Evolutionary conservation across 2,329 filamentous ascomycete genomes (phyloP), one percentile per base, ranked within the genome.

Genomic region (Magnaporthiopsis rhizophila): DNA sequence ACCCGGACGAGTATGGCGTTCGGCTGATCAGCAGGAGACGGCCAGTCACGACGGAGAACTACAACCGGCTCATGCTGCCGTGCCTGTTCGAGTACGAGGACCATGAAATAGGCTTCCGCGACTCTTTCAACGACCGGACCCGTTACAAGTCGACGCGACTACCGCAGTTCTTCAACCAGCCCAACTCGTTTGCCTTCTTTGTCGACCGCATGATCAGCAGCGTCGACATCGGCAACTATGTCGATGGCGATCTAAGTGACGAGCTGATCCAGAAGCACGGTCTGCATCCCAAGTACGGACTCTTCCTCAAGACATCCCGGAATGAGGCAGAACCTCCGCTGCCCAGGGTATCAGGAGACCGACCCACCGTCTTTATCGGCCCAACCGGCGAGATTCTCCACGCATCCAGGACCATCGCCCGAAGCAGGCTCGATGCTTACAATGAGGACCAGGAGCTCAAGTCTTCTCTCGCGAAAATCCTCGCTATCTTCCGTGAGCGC

Each of bases 41-140:
- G 66, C 77, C 75, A 6, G 73, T 73, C 36, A 76, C 77, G 62
- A 71, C 70, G n/a, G 69, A 71, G 50, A 72, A 77, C 32, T 79
- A 81, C 69, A 85, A 83, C 68, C 83, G 81, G 32, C 79, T 86
- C 64, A 79, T 86, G 69, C 74, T 84, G 58, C 83, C 83, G 13
- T 75, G 74, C 8, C 67, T 78, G 0, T 82, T 81, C 66, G 74
- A 78, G 62, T 86, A 79, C 64, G 77, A 82, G 53, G 74, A 81
- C 11, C 75, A 80, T 65, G 83, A 86, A 69, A 86, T 87, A 66
- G 84, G 84, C 18, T 86, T 85, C 71, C 79, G 82, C 28, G 84
- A 86, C 69, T 84, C 82, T 4, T 79, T 79, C 66, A 86, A 86
- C 65, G 82, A 84, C 68, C 79, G 80, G 36, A 78, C 77, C 65